These are phyloP conservation scores for Aspergillus caelatus DNA, from an alignment of 2,329 filamentous ascomycete species.

Conservation along the genomic window DNA sequence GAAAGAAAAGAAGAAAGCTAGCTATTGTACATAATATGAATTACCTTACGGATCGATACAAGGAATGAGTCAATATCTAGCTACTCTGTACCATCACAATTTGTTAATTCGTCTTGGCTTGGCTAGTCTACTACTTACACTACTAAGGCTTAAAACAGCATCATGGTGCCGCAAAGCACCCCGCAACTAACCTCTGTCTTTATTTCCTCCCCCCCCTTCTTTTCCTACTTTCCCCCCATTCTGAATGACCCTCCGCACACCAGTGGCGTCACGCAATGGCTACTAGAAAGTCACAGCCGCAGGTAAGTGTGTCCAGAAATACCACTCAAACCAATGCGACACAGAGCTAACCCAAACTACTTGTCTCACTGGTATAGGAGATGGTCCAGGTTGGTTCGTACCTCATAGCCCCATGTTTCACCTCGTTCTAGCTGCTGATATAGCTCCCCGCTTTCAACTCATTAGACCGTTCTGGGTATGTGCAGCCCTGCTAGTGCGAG, in stretches of 20 bases:
- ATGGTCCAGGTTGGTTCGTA: constrained; percentile 99
- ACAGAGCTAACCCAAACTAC: background rate
- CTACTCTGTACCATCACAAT: background rate
- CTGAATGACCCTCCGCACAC: constrained; percentile 27
- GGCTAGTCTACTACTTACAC: background rate
- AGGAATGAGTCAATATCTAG: background rate
- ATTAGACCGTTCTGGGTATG: constrained; percentile 45
- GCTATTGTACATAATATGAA: background rate
- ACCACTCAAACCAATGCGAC: background rate
- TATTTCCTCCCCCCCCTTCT: background rate
- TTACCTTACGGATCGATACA: background rate
- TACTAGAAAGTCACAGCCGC: constrained; percentile 64
- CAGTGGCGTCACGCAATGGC: constrained; percentile 31
- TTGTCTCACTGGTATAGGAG: constrained; percentile 62
- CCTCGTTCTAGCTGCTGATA: constrained; percentile 25
- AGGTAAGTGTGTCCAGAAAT: constrained; percentile 56
- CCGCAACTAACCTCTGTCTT: constrained; percentile 12
- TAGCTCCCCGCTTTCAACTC: constrained; percentile 21
- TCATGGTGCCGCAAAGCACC: constrained; percentile 15
- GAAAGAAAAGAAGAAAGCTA: background rate
- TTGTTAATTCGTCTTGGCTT: background rate
- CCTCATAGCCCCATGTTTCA: constrained; percentile 26
- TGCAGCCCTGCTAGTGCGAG: constrained; percentile 7
- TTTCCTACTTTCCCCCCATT: constrained; percentile 12
- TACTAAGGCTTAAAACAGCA: constrained; percentile 4